Evolutionary conservation across 2,329 filamentous ascomycete genomes (phyloP).

Genomic region (Colletotrichum chlorophyti): DNA sequence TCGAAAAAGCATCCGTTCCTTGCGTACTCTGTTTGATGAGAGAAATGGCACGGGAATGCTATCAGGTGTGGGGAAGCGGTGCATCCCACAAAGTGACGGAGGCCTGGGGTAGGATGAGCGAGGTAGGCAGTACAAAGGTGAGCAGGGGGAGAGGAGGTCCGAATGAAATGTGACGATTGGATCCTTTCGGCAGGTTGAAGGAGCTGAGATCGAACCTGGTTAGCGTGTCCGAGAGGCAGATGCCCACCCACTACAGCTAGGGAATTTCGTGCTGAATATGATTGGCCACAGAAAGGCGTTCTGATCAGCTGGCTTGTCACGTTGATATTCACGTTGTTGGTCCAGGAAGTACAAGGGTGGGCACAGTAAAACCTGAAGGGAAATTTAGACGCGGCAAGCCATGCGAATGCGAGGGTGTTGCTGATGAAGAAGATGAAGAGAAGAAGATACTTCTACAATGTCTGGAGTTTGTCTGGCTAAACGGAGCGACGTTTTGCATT

Average conservation of each 20-base stretch:
- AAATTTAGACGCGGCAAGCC: constrained; percentile 16
- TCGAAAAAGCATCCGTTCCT: constrained; percentile 10
- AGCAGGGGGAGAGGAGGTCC: constrained; percentile 1
- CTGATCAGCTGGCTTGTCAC: constrained; percentile 20
- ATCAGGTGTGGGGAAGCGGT: constrained; percentile 24
- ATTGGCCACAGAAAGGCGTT: constrained; percentile 10
- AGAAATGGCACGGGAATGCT: constrained; percentile 16
- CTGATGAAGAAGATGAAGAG: too few relatives aligned
- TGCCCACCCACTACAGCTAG: constrained; percentile 1
- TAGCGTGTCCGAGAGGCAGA: constrained; percentile 17
- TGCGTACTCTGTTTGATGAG: constrained; percentile 12
- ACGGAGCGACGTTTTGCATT: constrained; percentile 27
- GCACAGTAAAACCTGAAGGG: neutral
- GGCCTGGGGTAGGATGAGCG: constrained; percentile 13
- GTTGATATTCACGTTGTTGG: constrained; percentile 14
- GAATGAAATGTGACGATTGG: constrained; percentile 13
- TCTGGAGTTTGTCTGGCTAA: constrained; percentile 25
- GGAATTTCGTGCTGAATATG: neutral
- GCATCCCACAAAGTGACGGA: constrained; percentile 23
- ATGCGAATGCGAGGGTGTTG: constrained; percentile 26
- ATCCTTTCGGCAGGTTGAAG: constrained; percentile 4
- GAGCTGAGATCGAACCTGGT: constrained; percentile 8
- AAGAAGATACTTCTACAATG: constrained; percentile 13
- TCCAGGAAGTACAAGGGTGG: neutral
- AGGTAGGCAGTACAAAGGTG: constrained; percentile 7